A percentile compares a stretch with the other conserved stretches of the same genome.
Evolutionary conservation across 2,329 filamentous ascomycete genomes (phyloP).

Genomic region (Alternaria metachromatica): DNA sequence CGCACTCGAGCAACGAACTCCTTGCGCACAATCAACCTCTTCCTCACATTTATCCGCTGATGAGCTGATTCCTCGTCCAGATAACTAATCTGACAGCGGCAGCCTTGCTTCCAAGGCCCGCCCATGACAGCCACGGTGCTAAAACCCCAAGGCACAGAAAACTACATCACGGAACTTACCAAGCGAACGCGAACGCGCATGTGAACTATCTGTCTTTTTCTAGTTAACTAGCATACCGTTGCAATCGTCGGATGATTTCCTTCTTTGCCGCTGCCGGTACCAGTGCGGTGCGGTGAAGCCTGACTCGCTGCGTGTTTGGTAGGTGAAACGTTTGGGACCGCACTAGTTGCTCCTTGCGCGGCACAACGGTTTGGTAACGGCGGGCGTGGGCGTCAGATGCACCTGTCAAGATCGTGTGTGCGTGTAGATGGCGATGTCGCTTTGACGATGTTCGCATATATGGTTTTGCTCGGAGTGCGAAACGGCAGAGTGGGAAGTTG

Average conservation of each 20-base stretch:
- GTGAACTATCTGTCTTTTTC: neutral
- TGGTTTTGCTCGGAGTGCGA: neutral
- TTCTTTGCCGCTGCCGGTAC: neutral
- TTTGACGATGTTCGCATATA: neutral
- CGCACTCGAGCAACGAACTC: neutral
- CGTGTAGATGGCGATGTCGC: neutral
- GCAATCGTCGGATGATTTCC: neutral
- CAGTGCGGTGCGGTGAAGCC: neutral
- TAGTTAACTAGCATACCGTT: neutral
- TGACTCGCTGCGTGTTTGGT: neutral
- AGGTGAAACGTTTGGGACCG: neutral
- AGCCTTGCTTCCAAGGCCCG: neutral
- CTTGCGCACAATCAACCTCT: neutral
- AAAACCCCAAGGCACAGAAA: neutral
- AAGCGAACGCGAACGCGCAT: neutral
- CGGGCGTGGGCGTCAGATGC: neutral
- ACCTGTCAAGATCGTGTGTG: neutral
- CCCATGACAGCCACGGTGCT: neutral
- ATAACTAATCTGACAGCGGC: neutral
- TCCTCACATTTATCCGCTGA: neutral
- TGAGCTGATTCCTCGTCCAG: neutral
- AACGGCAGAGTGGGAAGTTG: neutral
- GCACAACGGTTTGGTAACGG: neutral
- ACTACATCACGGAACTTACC: neutral
- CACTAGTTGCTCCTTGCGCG: neutral